These are phyloP conservation scores for Kondoa malvinella DNA, from an alignment of 768 basidiomycete species.

Conservation along the genomic window DNA sequence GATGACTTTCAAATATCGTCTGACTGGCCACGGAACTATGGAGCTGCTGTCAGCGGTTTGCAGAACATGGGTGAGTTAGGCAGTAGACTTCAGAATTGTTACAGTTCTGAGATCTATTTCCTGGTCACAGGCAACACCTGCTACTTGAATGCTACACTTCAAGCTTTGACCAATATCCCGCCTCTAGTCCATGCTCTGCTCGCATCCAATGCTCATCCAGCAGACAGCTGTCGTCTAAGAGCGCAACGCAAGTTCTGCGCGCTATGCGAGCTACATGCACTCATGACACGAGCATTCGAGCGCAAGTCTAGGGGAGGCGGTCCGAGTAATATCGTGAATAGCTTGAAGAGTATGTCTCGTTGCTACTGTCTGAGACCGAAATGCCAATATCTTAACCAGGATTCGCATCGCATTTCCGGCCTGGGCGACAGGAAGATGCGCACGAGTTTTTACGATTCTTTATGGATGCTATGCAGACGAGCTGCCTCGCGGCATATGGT, in stretches of 20 bases:
- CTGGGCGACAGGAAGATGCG: conserved; percentile 88
- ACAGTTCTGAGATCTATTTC: neutral
- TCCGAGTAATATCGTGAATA: conserved; percentile 48
- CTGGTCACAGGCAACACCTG: conserved; percentile 27
- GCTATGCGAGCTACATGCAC: conserved; percentile 49
- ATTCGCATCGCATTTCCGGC: conserved; percentile 31
- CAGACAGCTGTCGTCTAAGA: neutral
- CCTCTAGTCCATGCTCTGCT: conserved; percentile 46
- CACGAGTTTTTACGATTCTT: conserved; percentile 94
- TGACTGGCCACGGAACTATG: neutral
- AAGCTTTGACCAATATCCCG: conserved; percentile 82
- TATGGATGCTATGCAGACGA: conserved; percentile 75
- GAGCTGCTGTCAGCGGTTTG: neutral
- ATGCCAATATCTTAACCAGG: too few relatives aligned
- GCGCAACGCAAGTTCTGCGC: conserved; percentile 48
- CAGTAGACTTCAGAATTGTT: neutral
- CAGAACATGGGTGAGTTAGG: neutral
- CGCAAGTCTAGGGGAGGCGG: conserved; percentile 29
- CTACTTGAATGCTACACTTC: conserved; percentile 88
- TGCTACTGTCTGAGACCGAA: too few relatives aligned
- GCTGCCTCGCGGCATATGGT: conserved; percentile 39
- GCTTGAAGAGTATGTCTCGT: conserved; percentile 47
- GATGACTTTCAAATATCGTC: neutral
- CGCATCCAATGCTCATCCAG: conserved; percentile 6
- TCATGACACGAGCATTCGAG: conserved; percentile 43